Evolutionary conservation across 169 alveolate genomes (phyloP).

Genomic region (Plasmodium chabaudi): DNA sequence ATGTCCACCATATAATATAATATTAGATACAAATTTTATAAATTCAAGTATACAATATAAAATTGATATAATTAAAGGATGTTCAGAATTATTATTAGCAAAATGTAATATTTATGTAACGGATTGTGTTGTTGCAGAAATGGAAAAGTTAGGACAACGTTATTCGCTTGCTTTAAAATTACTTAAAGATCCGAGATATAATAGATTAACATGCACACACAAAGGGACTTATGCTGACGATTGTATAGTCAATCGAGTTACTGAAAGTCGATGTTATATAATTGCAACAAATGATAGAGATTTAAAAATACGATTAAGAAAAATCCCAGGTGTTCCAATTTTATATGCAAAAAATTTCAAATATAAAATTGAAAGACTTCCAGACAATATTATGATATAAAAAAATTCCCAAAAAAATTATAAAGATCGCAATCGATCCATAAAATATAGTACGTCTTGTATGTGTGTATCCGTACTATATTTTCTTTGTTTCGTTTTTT

Average conservation of each 20-base stretch:
- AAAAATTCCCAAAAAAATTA: constrained; percentile 12
- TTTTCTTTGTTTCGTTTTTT: background rate
- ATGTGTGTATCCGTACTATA: background rate
- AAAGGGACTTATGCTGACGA: constrained; percentile 99
- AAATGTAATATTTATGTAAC: constrained; percentile 97
- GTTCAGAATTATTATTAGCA: constrained; percentile 97
- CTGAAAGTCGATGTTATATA: constrained; percentile 95
- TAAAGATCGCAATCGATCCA: too few species aligned
- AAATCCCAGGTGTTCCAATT: constrained; percentile 99
- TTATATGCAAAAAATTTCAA: constrained; percentile 96
- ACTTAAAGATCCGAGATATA: constrained; percentile 97
- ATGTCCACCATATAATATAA: constrained; percentile 98
- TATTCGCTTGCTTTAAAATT: constrained; percentile 96
- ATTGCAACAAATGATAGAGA: constrained; percentile 99
- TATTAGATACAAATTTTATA: constrained; percentile 99
- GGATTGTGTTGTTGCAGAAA: constrained; percentile 99
- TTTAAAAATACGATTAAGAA: constrained; percentile 96
- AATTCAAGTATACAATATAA: constrained; percentile 98
- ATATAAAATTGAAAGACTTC: constrained; percentile 97
- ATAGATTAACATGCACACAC: constrained; percentile 96
- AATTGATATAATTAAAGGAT: constrained; percentile 95
- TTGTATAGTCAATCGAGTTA: constrained; percentile 97
- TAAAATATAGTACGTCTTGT: background rate
- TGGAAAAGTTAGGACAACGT: constrained; percentile 98
- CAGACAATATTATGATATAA: constrained; percentile 91